These are phyloP conservation scores for Neurospora sp. DNA, from an alignment of 495 filamentous ascomycete species.

Conservation along the genomic window DNA sequence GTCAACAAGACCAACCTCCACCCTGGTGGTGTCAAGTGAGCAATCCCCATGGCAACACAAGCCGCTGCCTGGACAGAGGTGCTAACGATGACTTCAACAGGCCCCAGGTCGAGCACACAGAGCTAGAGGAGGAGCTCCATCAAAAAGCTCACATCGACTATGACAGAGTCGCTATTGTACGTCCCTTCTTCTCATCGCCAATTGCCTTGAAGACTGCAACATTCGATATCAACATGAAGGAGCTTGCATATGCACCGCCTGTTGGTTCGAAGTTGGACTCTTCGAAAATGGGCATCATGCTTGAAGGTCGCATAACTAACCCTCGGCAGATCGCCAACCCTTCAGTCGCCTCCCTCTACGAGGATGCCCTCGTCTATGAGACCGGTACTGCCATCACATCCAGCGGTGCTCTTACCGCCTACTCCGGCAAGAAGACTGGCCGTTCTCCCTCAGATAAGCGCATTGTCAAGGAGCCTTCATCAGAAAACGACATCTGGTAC, in stretches of 20 bases:
- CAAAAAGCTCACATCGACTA: slow-evolving; percentile 99
- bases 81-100: slow-evolving; percentile 33
- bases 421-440: slow-evolving; percentile 96
- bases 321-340: slow-evolving; percentile 66
- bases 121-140: slow-evolving; percentile 92
- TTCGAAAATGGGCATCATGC: background rate
- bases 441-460: slow-evolving; percentile 96
- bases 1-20: slow-evolving; percentile 85
- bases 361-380: slow-evolving; percentile 98
- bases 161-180: slow-evolving; percentile 90
- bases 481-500: slow-evolving; percentile 92
- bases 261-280: background rate
- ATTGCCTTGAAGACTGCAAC: slow-evolving; percentile 14
- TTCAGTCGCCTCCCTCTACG: slow-evolving; percentile 88
- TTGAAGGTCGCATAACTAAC: slow-evolving; percentile 12
- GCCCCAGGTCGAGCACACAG: slow-evolving; percentile 79
- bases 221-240: background rate
- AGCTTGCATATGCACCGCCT: background rate
- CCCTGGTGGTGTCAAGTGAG: slow-evolving; percentile 86
- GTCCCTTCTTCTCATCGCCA: slow-evolving; percentile 5
- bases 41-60: slow-evolving; percentile 17
- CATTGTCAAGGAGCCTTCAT: slow-evolving; percentile 83
- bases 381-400: slow-evolving; percentile 95
- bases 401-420: slow-evolving; percentile 86
- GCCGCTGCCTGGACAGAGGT: slow-evolving; percentile 6